Percentiles rank a stretch among this genome's conserved stretches.
Evolutionary conservation across 2,329 filamentous ascomycete species (phyloP).

Genomic region (Corniculantispora saksenae): DNA sequence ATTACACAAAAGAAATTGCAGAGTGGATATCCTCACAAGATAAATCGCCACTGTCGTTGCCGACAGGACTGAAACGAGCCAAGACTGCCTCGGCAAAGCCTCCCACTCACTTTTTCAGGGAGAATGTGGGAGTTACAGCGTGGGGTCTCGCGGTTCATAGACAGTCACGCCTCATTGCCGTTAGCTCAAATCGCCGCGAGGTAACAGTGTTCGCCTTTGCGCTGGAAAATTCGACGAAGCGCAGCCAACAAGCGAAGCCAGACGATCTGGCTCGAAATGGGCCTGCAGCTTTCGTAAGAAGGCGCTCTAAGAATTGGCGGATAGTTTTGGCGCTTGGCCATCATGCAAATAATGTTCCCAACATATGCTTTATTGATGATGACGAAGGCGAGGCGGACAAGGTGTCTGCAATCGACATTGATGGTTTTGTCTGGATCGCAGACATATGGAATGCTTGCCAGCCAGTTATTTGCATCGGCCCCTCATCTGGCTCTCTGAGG

Average conservation of each 20-base stretch:
- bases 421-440: conserved; percentile 49
- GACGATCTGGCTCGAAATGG: background rate
- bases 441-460: conserved; percentile 50
- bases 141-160: conserved; percentile 88
- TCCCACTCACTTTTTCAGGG: conserved; percentile 63
- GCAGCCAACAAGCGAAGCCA: background rate
- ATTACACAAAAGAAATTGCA: conserved; percentile 59
- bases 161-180: conserved; percentile 79
- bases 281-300: conserved; percentile 37
- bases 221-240: conserved; percentile 23
- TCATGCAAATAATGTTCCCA: conserved; percentile 51
- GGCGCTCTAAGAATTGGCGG: conserved; percentile 50
- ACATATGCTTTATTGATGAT: conserved; percentile 52
- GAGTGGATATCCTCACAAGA: conserved; percentile 41
- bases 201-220: conserved; percentile 56
- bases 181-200: conserved; percentile 71
- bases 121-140: conserved; percentile 75
- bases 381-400: conserved; percentile 49
- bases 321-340: conserved; percentile 47
- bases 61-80: conserved; percentile 1
- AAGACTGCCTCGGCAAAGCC: conserved; percentile 5
- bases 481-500: conserved; percentile 21
- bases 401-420: conserved; percentile 53
- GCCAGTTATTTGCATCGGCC: conserved; percentile 30
- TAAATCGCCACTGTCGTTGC: background rate